Conservation (phyloP, 345 rosid genomes). For the Toxicodendron radicans region DNA sequence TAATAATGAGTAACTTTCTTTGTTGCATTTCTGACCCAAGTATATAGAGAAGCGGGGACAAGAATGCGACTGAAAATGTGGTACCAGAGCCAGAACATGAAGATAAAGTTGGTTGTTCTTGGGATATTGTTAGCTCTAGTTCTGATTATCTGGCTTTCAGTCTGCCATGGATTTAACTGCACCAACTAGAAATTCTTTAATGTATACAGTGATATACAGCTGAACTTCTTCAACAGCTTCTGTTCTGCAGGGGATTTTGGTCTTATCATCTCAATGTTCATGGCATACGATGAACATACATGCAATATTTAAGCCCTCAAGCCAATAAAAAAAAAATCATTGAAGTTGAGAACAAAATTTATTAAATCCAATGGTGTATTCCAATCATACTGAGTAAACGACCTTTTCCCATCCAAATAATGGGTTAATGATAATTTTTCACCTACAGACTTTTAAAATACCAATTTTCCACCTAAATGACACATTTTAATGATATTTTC, state of each 20-base stretch:
- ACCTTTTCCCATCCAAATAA: no score
- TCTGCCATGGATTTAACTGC: slow-evolving; percentile 84
- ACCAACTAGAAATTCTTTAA: slow-evolving; percentile 40
- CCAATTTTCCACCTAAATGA: no score
- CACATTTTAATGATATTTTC: no score
- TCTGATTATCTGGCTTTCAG: slow-evolving; percentile 82
- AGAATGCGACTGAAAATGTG: slow-evolving; percentile 80
- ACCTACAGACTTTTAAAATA: no score
- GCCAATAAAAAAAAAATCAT: no score
- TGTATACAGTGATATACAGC: neutral
- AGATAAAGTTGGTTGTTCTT: slow-evolving; percentile 80
- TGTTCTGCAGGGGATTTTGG: slow-evolving; percentile 9
- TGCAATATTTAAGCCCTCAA: no score
- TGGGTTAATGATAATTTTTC: no score
- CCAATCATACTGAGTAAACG: no score
- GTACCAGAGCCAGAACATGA: slow-evolving; percentile 98
- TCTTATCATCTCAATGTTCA: neutral
- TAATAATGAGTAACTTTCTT: neutral
- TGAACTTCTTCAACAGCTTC: slow-evolving; percentile 2
- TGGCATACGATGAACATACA: no score
- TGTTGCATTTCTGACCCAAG: slow-evolving; percentile 58
- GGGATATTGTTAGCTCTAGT: slow-evolving; percentile 76
- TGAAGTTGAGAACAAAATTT: no score
- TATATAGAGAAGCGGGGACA: slow-evolving; percentile 66
- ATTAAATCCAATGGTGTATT: no score